Conservation (phyloP, 495 filamentous ascomycete genomes). For the Neurospora terricola region DNA sequence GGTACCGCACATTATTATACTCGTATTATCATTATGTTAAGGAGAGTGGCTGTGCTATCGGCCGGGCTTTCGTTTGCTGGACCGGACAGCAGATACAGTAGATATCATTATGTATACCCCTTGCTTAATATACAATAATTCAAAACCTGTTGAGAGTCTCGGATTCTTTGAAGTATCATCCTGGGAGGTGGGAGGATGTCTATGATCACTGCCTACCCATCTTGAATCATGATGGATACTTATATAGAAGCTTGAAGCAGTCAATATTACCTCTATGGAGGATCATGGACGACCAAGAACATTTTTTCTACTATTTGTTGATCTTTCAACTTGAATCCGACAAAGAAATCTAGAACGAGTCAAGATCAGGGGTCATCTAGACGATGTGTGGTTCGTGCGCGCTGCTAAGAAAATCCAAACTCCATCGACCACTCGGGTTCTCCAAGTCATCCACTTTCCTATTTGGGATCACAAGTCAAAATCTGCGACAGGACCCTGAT, state of each 20-base stretch:
- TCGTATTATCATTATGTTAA: background rate
- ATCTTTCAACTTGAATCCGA: background rate
- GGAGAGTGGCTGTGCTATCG: background rate
- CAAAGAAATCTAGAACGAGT: background rate
- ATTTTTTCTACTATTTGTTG: background rate
- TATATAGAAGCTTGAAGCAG: background rate
- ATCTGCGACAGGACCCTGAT: background rate
- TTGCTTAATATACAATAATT: background rate
- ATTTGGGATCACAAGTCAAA: background rate
- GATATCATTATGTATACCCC: background rate
- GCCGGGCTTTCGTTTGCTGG: background rate
- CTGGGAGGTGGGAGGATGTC: background rate
- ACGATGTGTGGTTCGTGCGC: background rate
- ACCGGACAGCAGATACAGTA: background rate
- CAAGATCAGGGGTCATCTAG: background rate
- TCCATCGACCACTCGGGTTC: background rate
- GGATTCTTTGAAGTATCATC: background rate
- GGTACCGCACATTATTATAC: background rate
- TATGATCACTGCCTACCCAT: background rate
- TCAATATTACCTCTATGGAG: no score
- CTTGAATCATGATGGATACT: background rate
- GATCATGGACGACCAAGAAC: background rate
- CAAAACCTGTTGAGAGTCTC: no score
- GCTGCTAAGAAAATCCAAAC: background rate
- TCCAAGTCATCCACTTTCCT: background rate